A percentile compares a stretch with the other conserved stretches of the same genome.
Evolutionary conservation across 495 filamentous ascomycete genomes (phyloP).

Genomic region (Penicillium subrubescens): DNA sequence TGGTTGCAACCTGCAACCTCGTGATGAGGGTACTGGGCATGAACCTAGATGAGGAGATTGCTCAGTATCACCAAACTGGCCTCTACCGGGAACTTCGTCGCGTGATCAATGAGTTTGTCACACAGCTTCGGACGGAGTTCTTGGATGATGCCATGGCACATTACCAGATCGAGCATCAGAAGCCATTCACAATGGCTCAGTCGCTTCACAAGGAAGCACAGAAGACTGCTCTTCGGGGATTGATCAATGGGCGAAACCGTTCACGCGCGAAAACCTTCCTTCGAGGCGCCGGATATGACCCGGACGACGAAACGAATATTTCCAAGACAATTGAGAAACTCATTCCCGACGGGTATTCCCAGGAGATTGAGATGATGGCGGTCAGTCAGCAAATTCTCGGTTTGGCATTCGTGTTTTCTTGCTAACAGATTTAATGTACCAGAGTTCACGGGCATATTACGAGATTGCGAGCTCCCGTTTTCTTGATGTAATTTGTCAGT

Average conservation of each 20-base stretch:
- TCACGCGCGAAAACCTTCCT: conserved; percentile 24
- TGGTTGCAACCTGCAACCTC: conserved; percentile 29
- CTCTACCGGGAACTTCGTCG: conserved; percentile 34
- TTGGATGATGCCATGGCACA: conserved; percentile 19
- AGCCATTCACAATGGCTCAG: conserved; percentile 42
- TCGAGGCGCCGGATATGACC: conserved; percentile 7
- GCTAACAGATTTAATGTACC: neutral
- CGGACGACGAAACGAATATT: conserved; percentile 11
- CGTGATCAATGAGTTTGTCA: conserved; percentile 35
- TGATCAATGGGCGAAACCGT: conserved; percentile 12
- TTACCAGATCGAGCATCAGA: conserved; percentile 33
- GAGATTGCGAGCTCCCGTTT: conserved; percentile 52
- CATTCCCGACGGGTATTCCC: conserved; percentile 41
- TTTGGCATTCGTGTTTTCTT: neutral
- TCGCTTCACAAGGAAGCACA: conserved; percentile 20
- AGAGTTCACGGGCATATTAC: conserved; percentile 56
- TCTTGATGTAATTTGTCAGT: conserved; percentile 50
- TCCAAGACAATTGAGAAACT: conserved; percentile 32
- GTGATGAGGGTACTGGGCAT: conserved; percentile 35
- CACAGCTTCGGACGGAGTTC: conserved; percentile 26
- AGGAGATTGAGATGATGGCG: conserved; percentile 55
- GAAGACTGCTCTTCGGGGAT: neutral
- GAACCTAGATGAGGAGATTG: conserved; percentile 37
- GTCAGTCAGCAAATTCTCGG: conserved; percentile 29
- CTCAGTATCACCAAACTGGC: conserved; percentile 37